Base-by-base conservation (phyloP, 139 green algal species). In the Volvox africanus region DNA sequence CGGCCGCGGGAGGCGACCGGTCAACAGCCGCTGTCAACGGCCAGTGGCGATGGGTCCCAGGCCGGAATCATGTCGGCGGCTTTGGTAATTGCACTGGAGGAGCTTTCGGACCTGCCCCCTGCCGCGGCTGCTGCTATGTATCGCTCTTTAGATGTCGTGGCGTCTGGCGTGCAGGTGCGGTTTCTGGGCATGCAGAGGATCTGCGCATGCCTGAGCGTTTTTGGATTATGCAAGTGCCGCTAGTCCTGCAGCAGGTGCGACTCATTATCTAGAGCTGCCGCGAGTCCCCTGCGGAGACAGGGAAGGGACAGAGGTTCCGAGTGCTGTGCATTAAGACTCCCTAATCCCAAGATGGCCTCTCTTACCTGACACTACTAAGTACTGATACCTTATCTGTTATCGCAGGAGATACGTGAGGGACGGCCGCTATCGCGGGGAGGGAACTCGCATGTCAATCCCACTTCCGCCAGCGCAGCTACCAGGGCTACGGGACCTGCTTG, bases 81-180 rank as follows among this genome's bases (percentile, higher is more conserved):
- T 0, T n/a, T 80, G 86, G 33, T 22, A 16, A 21, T 33, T 18
- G 35, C 76, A 1, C 26, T 91, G 76, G 76, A 91, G 87, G 87
- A 91, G 87, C 76, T 91, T 28, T 80, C 61, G 33, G 87, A 86
- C 13, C 75, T 91, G 55, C 87, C 87, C 22, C 87, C 87, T 18
- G 75, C 76, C 6, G 87, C 87, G 2, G 87, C 87, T 0, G 87
- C 87, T 1, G 87, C 35, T 24, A 44, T 91, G 87, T 91, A 91
- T 75, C 87, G 87, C 32, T 86, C 76, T 0, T 21, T 86, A 61
- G 76, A 86, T n/a, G 13, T 91, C 61, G 87, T 91, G 22, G 32
- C 75, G 14, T 30, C 24, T 1, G 87, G 87, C 3, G 30, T 91
- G 22, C 76, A 85, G 87, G 86, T 90, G 86, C 24, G 86, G 21